phyloP scores from a whole-genome alignment of 805 yeast genomes.

The Cyberlindnera mrakii region DNA sequence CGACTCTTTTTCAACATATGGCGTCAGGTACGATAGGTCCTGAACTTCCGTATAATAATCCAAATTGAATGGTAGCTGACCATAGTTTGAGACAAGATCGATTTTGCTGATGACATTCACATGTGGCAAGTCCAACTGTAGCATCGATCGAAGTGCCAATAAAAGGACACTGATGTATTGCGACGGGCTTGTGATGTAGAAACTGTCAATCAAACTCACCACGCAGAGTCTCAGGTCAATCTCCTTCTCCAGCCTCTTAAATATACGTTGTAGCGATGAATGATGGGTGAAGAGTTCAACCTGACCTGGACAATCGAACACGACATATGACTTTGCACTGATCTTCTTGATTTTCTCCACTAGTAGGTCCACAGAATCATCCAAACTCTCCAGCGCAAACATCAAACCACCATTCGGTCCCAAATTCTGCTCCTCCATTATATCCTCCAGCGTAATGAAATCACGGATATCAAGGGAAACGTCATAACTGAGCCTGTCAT shows the following conservation, averaged over 20 bases:
- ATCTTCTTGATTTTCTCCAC: constrained; percentile 50
- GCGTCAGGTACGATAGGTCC: constrained; percentile 63
- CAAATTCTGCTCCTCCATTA: constrained; percentile 63
- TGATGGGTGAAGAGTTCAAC: constrained; percentile 93
- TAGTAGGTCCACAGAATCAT: constrained; percentile 54
- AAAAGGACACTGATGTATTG: constrained; percentile 80
- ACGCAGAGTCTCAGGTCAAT: constrained; percentile 74
- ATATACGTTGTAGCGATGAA: constrained; percentile 62
- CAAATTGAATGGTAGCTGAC: constrained; percentile 72
- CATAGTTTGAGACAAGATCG: constrained; percentile 72
- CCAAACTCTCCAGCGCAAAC: constrained; percentile 70
- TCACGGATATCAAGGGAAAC: constrained; percentile 76
- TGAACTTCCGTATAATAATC: constrained; percentile 92
- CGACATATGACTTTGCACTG: constrained; percentile 54
- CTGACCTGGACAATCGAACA: constrained; percentile 95
- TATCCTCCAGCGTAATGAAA: constrained; percentile 66
- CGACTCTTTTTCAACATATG: constrained; percentile 66
- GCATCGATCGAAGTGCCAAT: constrained; percentile 83
- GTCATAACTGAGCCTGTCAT: constrained; percentile 64
- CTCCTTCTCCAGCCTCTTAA: constrained; percentile 55
- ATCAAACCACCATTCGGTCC: constrained; percentile 92
- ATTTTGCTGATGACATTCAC: constrained; percentile 89
- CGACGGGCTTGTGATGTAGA: constrained; percentile 78
- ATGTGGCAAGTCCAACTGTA: constrained; percentile 89
- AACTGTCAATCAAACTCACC: constrained; percentile 79